Base-by-base conservation (phyloP, 495 filamentous ascomycete genomes). In the Aspergillus steynii region DNA sequence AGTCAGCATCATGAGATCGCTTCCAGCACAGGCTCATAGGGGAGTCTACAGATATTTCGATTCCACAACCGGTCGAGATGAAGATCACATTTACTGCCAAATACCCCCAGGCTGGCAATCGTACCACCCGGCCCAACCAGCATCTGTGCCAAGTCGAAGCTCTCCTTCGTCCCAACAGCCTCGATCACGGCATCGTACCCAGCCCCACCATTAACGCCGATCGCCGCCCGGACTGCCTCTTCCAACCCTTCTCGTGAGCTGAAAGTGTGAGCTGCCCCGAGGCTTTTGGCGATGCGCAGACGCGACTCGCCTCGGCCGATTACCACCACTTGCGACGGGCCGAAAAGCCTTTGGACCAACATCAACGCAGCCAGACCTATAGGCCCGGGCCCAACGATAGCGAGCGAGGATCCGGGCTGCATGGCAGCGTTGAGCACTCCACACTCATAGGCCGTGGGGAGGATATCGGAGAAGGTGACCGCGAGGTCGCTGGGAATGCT, bases 101-200 rank as follows among this genome's bases (percentile, higher is more conserved):
- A 80, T 12, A 83, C 82, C 10, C 83, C 82, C 14, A 85, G 75
- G 64, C 80, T 83, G 8, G 82, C 82, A 62, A 85, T 79, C 0
- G 73, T 64, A 10, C 82, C 82, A 5, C 80, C 81, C 0, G 77
- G 68, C 4, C 74, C 80, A 3, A 86, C 74, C 10, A 86, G 54
- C n/a, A 74, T 65, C 64, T 83, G 81, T 50, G 71, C 72, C 57
- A 80, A 59, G 32, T 74, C 72, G 61, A 83, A 80, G 4, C 75
- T 80, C 15, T 71, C 74, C 5, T 76, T 77, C 20, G 80, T 65
- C 3, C 83, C 83, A 5, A 85, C 83, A 5, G 78, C 81, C 65
- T 86, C 83, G 54, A 86, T 81, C 27, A 86, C 80, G 31, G 76
- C 70, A 62, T 86, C 82, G 55, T 77, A 82, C 1, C 80, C 80